Evolutionary conservation across 192 early-diverging fungal genomes (phyloP), one percentile per base, ranked within the genome.

Genomic region (Coemansia sp.): DNA sequence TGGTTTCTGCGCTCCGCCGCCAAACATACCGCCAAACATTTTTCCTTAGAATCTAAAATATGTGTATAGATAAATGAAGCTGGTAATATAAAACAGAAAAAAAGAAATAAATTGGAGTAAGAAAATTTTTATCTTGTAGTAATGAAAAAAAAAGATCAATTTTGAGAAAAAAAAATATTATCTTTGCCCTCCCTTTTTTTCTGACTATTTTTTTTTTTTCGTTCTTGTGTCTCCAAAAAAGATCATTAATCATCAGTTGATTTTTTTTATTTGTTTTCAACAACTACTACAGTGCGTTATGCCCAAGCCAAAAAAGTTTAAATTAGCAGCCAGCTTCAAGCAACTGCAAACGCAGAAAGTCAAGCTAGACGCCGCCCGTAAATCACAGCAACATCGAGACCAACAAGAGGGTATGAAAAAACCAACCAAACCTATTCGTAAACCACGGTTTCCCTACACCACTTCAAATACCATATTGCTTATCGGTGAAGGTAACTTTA

Each of bases 401-500:
- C 25, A 60, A 60, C 63, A 61, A 32, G 60, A 7, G 33, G 10
- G 11, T 14, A 5, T 16, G 11, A 5, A 55, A 14, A 25, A 30
- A 1, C 4, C 25, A 1, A 32, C 2, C 56, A 57, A 61, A n/a
- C 49, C 59, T 50, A 49, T 33, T 3, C 66, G 42, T 17, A 59
- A 48, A 16, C 48, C 72, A 1, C 38, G 34, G 40, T 82, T 83
- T 33, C 88, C 87, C 3, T 91, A 88, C 75, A 69, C 62, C 7
- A 65, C 70, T 17, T 57, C 75, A 16, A 86, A 93, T 69, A 71
- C 67, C 14, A 89, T 95, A 32, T 68, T 95, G 5, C 79, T 95
- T 3, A 69, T 95, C 4, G 93, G 93, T 48, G 93, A 95, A 80
- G 93, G 94, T n/a, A 98, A 97, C 79, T 97, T 98, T 69, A 91